A percentile compares a stretch with the other conserved stretches of the same genome.
Evolutionary conservation across 2,329 filamentous ascomycete species (phyloP).

Genomic region (Alternaria tenuissima): DNA sequence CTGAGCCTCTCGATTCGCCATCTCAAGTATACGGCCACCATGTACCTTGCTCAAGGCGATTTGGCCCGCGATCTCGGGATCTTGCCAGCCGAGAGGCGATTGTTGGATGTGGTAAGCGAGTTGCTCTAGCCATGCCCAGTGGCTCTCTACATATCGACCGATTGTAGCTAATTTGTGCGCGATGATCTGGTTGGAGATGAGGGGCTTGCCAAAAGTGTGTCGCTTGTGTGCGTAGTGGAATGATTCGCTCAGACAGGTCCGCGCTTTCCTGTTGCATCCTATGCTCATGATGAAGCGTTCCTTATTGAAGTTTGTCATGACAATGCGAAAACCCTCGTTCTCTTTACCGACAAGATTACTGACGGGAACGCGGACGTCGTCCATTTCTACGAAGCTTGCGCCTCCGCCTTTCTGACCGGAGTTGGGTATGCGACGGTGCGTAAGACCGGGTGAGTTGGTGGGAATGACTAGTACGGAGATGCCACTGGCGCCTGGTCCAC

Average conservation of each 20-base stretch:
- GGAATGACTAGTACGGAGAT: conserved; percentile 68
- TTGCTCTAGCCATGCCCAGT: conserved; percentile 69
- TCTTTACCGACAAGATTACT: conserved; percentile 64
- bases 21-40: conserved; percentile 60
- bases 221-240: conserved; percentile 61
- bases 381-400: conserved; percentile 64
- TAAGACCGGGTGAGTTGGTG: conserved; percentile 59
- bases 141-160: conserved; percentile 66
- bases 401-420: conserved; percentile 73
- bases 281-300: conserved; percentile 68
- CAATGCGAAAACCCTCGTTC: conserved; percentile 64
- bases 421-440: conserved; percentile 66
- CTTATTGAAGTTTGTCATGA: conserved; percentile 63
- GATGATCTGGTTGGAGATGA: conserved; percentile 68
- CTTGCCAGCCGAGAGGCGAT: conserved; percentile 52
- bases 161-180: conserved; percentile 67
- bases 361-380: conserved; percentile 63
- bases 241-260: conserved; percentile 64
- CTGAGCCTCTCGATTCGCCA: conserved; percentile 62
- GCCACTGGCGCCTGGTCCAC: conserved; percentile 61
- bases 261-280: conserved; percentile 64
- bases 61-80: conserved; percentile 50
- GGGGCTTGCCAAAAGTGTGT: conserved; percentile 66
- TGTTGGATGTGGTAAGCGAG: conserved; percentile 63
- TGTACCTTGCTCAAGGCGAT: conserved; percentile 59